Percentiles rank a stretch among this genome's conserved stretches.
Evolutionary conservation across 2,329 filamentous ascomycete genomes (phyloP).

Genomic region (Stemphylium beticola): DNA sequence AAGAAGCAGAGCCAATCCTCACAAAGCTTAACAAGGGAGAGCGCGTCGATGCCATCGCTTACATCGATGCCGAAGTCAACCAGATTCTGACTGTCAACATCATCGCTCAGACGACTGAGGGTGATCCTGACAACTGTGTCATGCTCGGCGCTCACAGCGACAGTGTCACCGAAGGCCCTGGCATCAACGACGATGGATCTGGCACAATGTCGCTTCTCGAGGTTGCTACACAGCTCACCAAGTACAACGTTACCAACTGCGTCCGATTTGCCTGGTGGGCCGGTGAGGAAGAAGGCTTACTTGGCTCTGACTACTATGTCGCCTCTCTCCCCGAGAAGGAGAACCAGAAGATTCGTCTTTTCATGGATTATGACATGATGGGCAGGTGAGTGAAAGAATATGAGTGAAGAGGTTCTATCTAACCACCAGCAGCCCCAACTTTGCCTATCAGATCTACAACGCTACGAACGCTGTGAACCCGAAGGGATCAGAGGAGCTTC

Average conservation of each 20-base stretch:
- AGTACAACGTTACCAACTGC: constrained; percentile 49
- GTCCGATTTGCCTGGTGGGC: constrained; percentile 51
- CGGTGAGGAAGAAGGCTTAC: constrained; percentile 50
- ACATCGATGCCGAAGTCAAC: constrained; percentile 57
- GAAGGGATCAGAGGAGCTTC: constrained; percentile 44
- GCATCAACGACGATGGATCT: constrained; percentile 52
- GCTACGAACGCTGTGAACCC: constrained; percentile 47
- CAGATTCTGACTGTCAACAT: constrained; percentile 57
- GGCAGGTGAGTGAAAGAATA: constrained; percentile 19
- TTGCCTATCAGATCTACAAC: constrained; percentile 51
- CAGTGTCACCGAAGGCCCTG: constrained; percentile 50
- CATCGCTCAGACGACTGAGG: constrained; percentile 48
- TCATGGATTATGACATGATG: constrained; percentile 56
- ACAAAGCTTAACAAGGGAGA: constrained; percentile 59
- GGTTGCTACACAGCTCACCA: constrained; percentile 48
- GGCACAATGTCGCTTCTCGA: constrained; percentile 50
- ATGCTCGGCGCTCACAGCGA: constrained; percentile 52
- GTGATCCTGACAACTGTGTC: constrained; percentile 49
- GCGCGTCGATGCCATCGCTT: constrained; percentile 51
- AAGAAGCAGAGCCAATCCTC: constrained; percentile 62
- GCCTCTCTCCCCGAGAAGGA: constrained; percentile 41
- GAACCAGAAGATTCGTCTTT: constrained; percentile 50
- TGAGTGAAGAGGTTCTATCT: too few species aligned
- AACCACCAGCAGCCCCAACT: constrained; percentile 37
- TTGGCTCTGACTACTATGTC: constrained; percentile 51